Evolutionary conservation across 805 yeast species (phyloP).

Genomic region (Cyberlindnera mycetangii): DNA sequence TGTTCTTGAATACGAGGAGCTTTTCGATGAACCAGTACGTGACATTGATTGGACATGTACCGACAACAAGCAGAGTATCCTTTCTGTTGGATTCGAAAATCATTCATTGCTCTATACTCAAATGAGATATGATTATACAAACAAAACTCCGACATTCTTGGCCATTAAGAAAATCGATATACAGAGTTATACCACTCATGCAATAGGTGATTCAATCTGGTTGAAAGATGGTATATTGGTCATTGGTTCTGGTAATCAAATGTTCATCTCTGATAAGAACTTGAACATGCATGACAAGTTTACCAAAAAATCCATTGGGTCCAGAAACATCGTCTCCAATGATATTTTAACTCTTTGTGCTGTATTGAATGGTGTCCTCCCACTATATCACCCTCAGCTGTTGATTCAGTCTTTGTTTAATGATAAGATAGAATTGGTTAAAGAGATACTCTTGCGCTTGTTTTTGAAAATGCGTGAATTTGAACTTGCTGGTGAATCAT

Average conservation of each 20-base stretch:
- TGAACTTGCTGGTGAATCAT: conserved; percentile 36
- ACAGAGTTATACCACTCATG: conserved; percentile 67
- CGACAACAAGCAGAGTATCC: conserved; percentile 59
- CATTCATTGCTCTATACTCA: conserved; percentile 72
- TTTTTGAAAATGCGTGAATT: conserved; percentile 53
- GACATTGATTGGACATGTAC: conserved; percentile 91
- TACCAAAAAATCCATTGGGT: conserved; percentile 53
- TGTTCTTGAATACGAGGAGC: conserved; percentile 58
- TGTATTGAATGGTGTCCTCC: conserved; percentile 84
- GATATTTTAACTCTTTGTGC: conserved; percentile 66
- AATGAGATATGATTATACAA: conserved; percentile 84
- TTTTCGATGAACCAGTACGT: conserved; percentile 41
- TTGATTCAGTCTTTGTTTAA: conserved; percentile 70
- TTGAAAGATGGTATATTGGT: conserved; percentile 73
- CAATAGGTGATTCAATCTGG: conserved; percentile 90
- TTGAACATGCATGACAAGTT: conserved; percentile 54
- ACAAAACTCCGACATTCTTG: conserved; percentile 71
- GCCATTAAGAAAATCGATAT: conserved; percentile 73
- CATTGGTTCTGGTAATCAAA: conserved; percentile 86
- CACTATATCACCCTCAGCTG: conserved; percentile 88
- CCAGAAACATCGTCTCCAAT: conserved; percentile 51
- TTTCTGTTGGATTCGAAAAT: conserved; percentile 74
- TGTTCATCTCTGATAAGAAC: conserved; percentile 73
- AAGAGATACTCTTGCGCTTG: conserved; percentile 52
- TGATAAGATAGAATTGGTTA: conserved; percentile 53